Conservation (phyloP, 2,329 filamentous ascomycete genomes). For the Aspergillus sp. region DNA sequence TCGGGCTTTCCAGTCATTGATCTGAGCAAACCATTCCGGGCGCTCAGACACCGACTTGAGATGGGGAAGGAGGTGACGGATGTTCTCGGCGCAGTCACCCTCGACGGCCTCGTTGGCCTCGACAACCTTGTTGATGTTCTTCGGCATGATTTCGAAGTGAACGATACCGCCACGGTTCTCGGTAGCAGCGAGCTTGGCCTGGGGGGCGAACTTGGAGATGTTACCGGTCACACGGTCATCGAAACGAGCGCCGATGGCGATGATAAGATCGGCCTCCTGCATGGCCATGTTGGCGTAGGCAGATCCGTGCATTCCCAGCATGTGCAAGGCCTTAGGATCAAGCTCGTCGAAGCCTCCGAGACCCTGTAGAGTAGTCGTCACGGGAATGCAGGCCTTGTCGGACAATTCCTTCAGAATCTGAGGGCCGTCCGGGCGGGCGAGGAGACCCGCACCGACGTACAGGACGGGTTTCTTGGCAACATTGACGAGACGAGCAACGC, state of each 20-base stretch:
- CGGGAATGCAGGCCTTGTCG: conserved; percentile 87
- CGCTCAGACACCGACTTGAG: conserved; percentile 66
- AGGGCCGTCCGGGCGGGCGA: conserved; percentile 75
- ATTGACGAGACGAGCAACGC: conserved; percentile 81
- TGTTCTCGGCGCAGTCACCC: conserved; percentile 82
- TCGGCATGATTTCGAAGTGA: conserved; percentile 98
- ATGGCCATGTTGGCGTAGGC: conserved; percentile 98
- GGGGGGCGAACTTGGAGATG: conserved; percentile 83
- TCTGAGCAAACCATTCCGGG: conserved; percentile 84
- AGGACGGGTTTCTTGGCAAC: conserved; percentile 90
- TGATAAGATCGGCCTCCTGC: conserved; percentile 93
- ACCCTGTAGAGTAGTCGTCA: conserved; percentile 93
- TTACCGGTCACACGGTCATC: conserved; percentile 90
- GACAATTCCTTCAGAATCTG: conserved; percentile 79
- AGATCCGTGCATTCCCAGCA: conserved; percentile 98
- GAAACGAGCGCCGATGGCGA: conserved; percentile 89
- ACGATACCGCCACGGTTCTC: conserved; percentile 91
- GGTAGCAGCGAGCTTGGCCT: conserved; percentile 77
- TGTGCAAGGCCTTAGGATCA: conserved; percentile 91
- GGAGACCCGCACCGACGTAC: conserved; percentile 88
- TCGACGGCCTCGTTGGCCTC: conserved; percentile 94
- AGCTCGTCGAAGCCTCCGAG: conserved; percentile 91
- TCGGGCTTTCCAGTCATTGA: conserved; percentile 84
- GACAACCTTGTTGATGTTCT: conserved; percentile 99
- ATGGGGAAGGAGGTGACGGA: conserved; percentile 71